Evolutionary conservation across 2,329 filamentous ascomycete genomes (phyloP).

Genomic region (Blastomyces silverae): DNA sequence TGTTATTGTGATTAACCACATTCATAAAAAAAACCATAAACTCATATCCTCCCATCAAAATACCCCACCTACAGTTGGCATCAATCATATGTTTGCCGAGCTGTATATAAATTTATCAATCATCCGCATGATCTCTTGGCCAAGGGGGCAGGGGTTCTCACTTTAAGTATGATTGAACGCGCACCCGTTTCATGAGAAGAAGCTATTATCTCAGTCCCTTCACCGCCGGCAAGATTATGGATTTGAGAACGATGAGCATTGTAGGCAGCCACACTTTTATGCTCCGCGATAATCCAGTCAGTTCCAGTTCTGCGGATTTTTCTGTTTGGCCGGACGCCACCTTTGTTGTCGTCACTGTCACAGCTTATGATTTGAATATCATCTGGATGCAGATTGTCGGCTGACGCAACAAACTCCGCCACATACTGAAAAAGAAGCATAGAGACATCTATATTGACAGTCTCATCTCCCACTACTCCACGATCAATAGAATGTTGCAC

Average conservation of each 20-base stretch:
- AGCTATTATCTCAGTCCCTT: conserved; percentile 9
- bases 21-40: conserved; percentile 1
- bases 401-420: conserved; percentile 1
- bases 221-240: neutral
- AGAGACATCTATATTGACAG: conserved; percentile 3
- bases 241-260: neutral
- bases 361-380: neutral
- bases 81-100: neutral
- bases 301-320: neutral
- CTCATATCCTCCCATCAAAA: neutral
- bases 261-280: conserved; percentile 6
- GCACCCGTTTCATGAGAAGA: neutral
- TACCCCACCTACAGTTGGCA: neutral
- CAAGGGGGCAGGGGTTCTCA: neutral
- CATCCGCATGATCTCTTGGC: neutral
- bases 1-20: neutral
- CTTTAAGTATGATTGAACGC: conserved; percentile 5
- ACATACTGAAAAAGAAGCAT: neutral
- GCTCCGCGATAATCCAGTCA: conserved; percentile 3
- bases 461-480: conserved; percentile 3
- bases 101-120: neutral
- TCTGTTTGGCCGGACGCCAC: neutral
- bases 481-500: too few relatives aligned
- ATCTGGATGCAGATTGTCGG: neutral
- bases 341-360: conserved; percentile 1